Evolutionary conservation across 2,329 filamentous ascomycete species (phyloP).

Genomic region (Colletotrichum sp.): DNA sequence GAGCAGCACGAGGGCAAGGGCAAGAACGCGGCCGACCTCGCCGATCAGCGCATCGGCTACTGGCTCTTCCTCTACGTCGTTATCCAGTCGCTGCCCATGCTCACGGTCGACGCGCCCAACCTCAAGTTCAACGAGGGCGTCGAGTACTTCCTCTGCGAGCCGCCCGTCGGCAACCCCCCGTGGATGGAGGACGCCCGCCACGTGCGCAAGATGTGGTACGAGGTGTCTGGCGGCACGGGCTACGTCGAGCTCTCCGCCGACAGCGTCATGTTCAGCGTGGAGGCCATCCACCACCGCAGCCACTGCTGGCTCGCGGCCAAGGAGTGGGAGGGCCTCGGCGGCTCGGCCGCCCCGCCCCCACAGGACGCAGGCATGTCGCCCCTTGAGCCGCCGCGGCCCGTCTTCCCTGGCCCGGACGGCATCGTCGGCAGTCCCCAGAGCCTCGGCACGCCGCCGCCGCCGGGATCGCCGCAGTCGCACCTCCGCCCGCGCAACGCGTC

Average conservation of each 20-base stretch:
- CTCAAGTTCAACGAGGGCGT: conserved; percentile 72
- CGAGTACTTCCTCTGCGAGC: conserved; percentile 83
- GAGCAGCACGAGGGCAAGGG: conserved; percentile 72
- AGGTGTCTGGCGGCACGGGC: conserved; percentile 66
- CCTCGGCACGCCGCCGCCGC: conserved; percentile 26
- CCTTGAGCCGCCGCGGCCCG: conserved; percentile 39
- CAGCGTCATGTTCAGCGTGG: conserved; percentile 65
- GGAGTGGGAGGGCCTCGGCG: conserved; percentile 48
- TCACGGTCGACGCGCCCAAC: conserved; percentile 77
- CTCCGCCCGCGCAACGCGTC: conserved; percentile 44
- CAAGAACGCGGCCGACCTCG: conserved; percentile 68
- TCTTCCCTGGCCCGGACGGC: conserved; percentile 36
- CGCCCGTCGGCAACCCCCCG: conserved; percentile 73
- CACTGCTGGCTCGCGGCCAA: conserved; percentile 62
- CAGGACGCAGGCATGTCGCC: conserved; percentile 41
- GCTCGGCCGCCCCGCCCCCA: conserved; percentile 27
- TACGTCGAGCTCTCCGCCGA: conserved; percentile 65
- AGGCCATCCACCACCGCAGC: conserved; percentile 63
- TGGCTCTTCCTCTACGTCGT: conserved; percentile 85
- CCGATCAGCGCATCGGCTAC: conserved; percentile 74
- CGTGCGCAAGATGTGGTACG: conserved; percentile 75
- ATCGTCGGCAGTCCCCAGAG: conserved; percentile 25
- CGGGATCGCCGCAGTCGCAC: conserved; percentile 33
- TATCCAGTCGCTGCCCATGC: conserved; percentile 77
- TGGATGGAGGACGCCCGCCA: conserved; percentile 73